Evolutionary conservation across 768 basidiomycete genomes (phyloP), one percentile per base, ranked within the genome.

Genomic region (Mycena capillaripes): DNA sequence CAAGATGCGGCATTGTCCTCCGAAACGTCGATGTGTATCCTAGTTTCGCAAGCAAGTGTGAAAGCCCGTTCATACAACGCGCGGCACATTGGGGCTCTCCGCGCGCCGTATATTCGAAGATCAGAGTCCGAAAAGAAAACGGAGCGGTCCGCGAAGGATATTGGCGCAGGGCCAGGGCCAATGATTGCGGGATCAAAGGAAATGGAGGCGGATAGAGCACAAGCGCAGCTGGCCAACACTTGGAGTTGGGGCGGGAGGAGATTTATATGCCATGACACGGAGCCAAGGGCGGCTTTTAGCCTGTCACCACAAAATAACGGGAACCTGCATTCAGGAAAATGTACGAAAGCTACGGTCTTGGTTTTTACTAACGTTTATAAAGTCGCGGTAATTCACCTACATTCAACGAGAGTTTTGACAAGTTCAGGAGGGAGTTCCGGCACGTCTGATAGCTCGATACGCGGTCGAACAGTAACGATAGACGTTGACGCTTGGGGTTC

Each of bases 171-270:
- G 8, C 72, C 68, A 17, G 66, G 62, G 0, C 73, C 73, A 40
- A 75, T 71, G 14, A 75, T 66, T 23, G 60, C 12, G 0, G 73
- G 23, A 63, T 71, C 32, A 19, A 50, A 75, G 5, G 73, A 75
- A 17, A 75, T 56, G 17, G 56, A 55, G 3, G 73, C 40, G 8
- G 66, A 17, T 25, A 64, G 30, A 10, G 62, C 62, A 36, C 73
- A 75, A 21, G 44, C 57, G 40, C 73, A 75, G 27, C 34, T 52
- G 1, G 62, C 70, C 48, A 75, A 58, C 5, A 75, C 73, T 7
- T 66, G 66, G 14, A 32, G n/a, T 40, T 68, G 53, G 5, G 57
- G 62, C 0, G 60, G 66, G 17, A 71, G 70, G 16, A 71, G 70
- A 29, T 69, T n/a, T 1, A 71, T n/a, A 2, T 62, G 16, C 66